A percentile compares a stretch with the other conserved stretches of the same genome.
These are phyloP conservation scores for Sporothrix brasiliensis DNA, from an alignment of 2,329 filamentous ascomycete genomes.

Conservation along the genomic window DNA sequence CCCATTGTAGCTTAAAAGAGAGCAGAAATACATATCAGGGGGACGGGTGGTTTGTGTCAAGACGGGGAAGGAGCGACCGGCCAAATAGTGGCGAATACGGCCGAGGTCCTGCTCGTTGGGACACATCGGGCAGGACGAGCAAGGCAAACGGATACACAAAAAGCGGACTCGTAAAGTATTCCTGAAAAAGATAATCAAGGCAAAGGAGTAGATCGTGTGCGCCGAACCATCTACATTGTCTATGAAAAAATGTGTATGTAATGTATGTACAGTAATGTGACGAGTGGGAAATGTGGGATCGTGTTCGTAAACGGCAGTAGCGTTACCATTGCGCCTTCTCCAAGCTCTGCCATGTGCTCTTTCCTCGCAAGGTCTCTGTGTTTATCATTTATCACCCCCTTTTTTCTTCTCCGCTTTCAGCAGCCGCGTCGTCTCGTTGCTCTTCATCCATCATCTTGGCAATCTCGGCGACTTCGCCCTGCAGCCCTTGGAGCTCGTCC, in stretches of 20 bases:
- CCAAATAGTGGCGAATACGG: constrained; percentile 22
- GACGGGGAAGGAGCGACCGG: constrained; percentile 17
- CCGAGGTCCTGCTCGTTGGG: constrained; percentile 16
- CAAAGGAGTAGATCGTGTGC: background rate
- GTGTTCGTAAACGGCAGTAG: background rate
- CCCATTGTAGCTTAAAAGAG: background rate
- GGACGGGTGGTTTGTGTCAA: background rate
- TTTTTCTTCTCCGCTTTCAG: background rate
- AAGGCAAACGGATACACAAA: constrained; percentile 16
- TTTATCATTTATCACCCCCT: too few species aligned
- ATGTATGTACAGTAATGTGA: background rate
- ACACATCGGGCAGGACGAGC: constrained; percentile 5
- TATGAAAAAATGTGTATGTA: background rate
- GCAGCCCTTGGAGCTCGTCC: constrained; percentile 31
- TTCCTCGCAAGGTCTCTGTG: background rate
- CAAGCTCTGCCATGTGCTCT: background rate
- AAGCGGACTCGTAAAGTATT: background rate
- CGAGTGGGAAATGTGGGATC: constrained; percentile 20
- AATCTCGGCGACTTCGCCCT: constrained; percentile 36
- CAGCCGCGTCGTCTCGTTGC: constrained; percentile 17
- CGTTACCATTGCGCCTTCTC: constrained; percentile 2
- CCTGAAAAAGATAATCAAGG: background rate
- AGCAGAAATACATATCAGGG: background rate
- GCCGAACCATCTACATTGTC: background rate
- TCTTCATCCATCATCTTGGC: constrained; percentile 38